phyloP scores from a whole-genome alignment of 106 monocot genomes.

The Dioscorea dumetorum region DNA sequence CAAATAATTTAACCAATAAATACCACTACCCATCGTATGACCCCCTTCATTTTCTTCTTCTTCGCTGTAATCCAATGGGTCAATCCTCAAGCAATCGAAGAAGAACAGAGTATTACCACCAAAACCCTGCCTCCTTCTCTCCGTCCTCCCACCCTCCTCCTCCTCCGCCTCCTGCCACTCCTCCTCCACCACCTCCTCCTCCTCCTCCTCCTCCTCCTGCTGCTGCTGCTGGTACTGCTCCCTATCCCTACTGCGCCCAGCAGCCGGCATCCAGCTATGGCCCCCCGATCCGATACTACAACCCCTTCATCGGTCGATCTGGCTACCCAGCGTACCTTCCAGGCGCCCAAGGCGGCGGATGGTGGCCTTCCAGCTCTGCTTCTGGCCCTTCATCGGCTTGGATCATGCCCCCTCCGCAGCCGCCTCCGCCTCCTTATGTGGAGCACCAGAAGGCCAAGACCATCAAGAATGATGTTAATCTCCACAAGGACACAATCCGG shows the following conservation, averaged over 20 bases:
- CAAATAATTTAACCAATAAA: too few species aligned
- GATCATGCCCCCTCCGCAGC: background rate
- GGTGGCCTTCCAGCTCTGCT: background rate
- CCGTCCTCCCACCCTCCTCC: background rate
- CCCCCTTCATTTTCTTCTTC: too few species aligned
- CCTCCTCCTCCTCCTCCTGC: conserved; percentile 5
- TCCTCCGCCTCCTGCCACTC: background rate
- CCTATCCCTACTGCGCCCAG: background rate
- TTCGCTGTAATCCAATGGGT: conserved; percentile 10
- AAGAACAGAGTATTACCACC: conserved; percentile 8
- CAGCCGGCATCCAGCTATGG: background rate
- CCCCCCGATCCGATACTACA: background rate
- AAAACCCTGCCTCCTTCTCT: conserved; percentile 1
- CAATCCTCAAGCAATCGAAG: conserved; percentile 23
- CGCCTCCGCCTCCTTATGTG: conserved; percentile 44
- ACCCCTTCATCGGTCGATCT: background rate
- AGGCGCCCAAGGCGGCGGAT: background rate
- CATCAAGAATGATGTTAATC: conserved; percentile 75
- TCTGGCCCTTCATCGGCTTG: background rate
- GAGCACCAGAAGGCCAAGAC: conserved; percentile 73
- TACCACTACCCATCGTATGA: too few species aligned
- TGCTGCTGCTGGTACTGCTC: conserved; percentile 1
- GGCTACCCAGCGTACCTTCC: background rate
- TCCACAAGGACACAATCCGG: conserved; percentile 76
- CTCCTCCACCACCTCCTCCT: conserved; percentile 6